phyloP scores from a whole-genome alignment of 352 stramenopile genomes.

The Aphanomyces astaci region DNA sequence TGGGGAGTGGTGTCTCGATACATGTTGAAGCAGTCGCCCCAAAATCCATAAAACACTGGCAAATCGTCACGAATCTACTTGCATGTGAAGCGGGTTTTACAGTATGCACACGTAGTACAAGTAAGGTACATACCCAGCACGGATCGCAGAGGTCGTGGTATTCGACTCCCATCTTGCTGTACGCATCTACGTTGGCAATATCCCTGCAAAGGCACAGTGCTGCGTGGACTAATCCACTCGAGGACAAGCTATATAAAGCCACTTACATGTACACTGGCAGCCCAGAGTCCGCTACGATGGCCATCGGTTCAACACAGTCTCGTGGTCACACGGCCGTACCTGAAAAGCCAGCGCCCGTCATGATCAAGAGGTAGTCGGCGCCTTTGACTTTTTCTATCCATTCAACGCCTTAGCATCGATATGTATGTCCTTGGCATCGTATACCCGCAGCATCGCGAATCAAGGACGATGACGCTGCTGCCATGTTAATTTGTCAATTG shows the following conservation, averaged over 20 bases:
- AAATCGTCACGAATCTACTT: constrained; percentile 65
- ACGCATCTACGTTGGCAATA: constrained; percentile 78
- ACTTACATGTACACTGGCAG: constrained; percentile 27
- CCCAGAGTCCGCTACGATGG: constrained; percentile 29
- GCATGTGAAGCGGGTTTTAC: too few species aligned
- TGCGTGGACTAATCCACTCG: too few species aligned
- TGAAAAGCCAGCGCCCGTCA: constrained; percentile 37
- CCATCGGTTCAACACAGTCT: background rate
- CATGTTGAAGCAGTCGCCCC: constrained; percentile 81
- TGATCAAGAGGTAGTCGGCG: constrained; percentile 31
- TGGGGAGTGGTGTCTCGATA: constrained; percentile 80
- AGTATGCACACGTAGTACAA: too few species aligned
- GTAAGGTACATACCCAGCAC: constrained; percentile 43
- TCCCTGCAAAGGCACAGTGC: constrained; percentile 46
- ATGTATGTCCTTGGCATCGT: background rate
- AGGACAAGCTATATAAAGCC: constrained; percentile 3
- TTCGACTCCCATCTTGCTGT: constrained; percentile 66
- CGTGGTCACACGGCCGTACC: background rate
- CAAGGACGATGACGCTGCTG: background rate
- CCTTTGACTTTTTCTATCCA: constrained; percentile 19
- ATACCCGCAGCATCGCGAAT: background rate
- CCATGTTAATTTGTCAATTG: too few species aligned
- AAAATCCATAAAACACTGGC: constrained; percentile 87
- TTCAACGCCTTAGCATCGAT: background rate
- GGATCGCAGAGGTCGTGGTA: constrained; percentile 88